A percentile compares a stretch with the other conserved stretches of the same genome.
phyloP scores from a whole-genome alignment of 345 rosid genomes.

The Fremontodendron californicum region DNA sequence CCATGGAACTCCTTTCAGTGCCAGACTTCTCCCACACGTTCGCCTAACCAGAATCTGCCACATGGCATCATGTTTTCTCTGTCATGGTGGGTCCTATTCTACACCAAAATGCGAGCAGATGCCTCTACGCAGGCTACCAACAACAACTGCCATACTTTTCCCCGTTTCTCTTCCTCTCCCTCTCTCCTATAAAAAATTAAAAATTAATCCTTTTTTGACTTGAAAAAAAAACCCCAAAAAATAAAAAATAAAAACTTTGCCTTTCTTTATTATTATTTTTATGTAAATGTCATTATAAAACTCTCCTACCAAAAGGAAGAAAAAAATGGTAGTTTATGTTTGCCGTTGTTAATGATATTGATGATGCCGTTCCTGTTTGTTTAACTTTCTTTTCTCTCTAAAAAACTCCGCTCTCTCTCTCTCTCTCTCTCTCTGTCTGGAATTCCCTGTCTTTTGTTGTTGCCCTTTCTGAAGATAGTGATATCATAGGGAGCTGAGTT shows the following conservation, averaged over 20 bases:
- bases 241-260: not conserved
- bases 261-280: too few species aligned
- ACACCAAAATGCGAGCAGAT: too few species aligned
- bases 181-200: not conserved
- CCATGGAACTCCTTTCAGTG: not conserved
- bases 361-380: not conserved
- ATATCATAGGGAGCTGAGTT: slow-evolving; percentile 4
- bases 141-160: not conserved
- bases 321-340: not conserved
- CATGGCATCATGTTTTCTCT: not conserved
- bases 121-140: not conserved
- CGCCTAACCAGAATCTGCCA: not conserved
- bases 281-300: too few species aligned
- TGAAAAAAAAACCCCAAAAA: too few species aligned
- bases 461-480: not conserved
- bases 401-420: not conserved
- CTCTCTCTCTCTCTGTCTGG: not conserved
- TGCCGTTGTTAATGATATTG: not conserved
- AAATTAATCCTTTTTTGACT: too few species aligned
- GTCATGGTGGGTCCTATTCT: too few species aligned
- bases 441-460: not conserved
- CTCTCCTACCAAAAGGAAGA: not conserved
- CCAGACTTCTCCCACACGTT: not conserved
- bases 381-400: not conserved
- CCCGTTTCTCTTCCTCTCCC: not conserved